Evolutionary conservation across 305 asterid species (phyloP), one percentile per base, ranked within the genome.

Genomic region (Fraxinus dipetala): DNA sequence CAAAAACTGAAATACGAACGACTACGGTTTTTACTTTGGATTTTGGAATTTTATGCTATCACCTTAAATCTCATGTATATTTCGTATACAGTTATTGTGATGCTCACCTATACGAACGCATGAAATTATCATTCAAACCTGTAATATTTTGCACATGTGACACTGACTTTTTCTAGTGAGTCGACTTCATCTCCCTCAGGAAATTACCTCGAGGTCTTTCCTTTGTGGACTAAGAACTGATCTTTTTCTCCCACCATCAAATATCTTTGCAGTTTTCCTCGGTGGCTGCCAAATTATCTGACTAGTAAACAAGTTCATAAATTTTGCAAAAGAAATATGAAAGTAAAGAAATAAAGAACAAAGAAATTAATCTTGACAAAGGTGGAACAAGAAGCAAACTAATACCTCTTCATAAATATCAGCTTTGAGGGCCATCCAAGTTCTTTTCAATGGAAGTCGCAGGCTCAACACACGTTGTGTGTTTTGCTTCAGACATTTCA

Each of bases 401-500:
- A 76, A 73, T 83, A 89, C 90, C 96, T 81, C 77, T 38, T 83
- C 78, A 67, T 28, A 74, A 77, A 31, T 73, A 56, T 84, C 76
- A 83, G 61, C 84, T 63, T 80, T 48, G 84, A 70, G 9, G 83
- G 81, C 63, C 56, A 45, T 76, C 76, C 81, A 78, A 84, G 83
- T 85, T 77, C 22, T 83, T 81, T 79, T 86, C 90, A 78, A 74
- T 18, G 3, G 92, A 82, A 88, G 79, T 80, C 30, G 76, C 86
- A 31, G 88, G 72, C 36, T 75, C 89, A 78, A 48, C 26, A 83
- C 85, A 59, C 6, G 51, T 31, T 32, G 76, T n/a, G 74, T 82
- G 84, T 84, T 92, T 95, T 78, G 97, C 83, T 89, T 94, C 97
- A 28, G 93, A 92, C 97, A 95, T 91, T 90, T 95, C 99, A 72